These are phyloP conservation scores for Citropsis articulata DNA, from an alignment of 345 rosid species.

Conservation along the genomic window DNA sequence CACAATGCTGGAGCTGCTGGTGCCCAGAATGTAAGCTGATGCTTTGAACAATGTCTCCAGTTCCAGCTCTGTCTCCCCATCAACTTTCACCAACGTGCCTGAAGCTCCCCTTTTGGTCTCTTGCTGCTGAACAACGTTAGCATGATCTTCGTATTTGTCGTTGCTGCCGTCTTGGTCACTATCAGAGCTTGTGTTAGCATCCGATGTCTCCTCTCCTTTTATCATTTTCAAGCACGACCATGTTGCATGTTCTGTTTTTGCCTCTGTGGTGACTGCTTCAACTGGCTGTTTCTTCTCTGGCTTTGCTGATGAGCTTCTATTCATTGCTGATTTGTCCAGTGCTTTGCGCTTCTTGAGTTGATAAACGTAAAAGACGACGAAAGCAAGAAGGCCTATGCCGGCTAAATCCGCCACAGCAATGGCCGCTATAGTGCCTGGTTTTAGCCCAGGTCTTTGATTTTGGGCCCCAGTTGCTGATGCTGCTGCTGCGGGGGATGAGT, in stretches of 20 bases:
- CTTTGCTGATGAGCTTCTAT: slow-evolving; percentile 18
- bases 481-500: slow-evolving; percentile 11
- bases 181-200: slow-evolving; percentile 45
- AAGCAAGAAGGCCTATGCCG: slow-evolving; percentile 55
- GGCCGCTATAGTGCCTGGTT: slow-evolving; percentile 64
- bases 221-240: slow-evolving; percentile 56
- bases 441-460: slow-evolving; percentile 42
- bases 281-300: slow-evolving; percentile 27
- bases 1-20: slow-evolving; percentile 62
- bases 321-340: neutral
- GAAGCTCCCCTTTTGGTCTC: slow-evolving; percentile 17
- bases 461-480: neutral
- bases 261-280: slow-evolving; percentile 5
- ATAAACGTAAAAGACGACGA: slow-evolving; percentile 65
- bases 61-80: slow-evolving; percentile 70
- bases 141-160: slow-evolving; percentile 13
- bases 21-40: slow-evolving; percentile 76
- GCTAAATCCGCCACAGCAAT: slow-evolving; percentile 63
- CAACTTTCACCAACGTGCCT: slow-evolving; percentile 57
- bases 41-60: slow-evolving; percentile 73
- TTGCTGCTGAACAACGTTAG: slow-evolving; percentile 14
- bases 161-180: slow-evolving; percentile 44
- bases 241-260: slow-evolving; percentile 12
- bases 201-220: slow-evolving; percentile 47
- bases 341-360: slow-evolving; percentile 52